These are phyloP conservation scores for Sanghuangporus weigelae DNA, from an alignment of 1,284 basidiomycete species.

Conservation along the genomic window DNA sequence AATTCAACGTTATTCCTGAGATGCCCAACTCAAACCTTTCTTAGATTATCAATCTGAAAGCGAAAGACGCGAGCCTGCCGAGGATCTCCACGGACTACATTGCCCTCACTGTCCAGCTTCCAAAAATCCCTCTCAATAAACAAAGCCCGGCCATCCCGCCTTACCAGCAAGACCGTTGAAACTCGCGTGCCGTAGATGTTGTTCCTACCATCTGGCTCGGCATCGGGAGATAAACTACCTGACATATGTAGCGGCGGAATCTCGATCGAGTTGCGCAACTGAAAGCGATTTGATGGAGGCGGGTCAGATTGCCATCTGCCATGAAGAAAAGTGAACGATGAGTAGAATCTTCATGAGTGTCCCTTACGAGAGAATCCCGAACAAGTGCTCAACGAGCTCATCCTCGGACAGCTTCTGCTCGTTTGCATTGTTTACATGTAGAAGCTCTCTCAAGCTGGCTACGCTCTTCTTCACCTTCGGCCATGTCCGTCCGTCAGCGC, in stretches of 20 bases:
- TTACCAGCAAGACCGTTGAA: constrained; percentile 66
- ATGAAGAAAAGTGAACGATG: not conserved
- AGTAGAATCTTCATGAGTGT: not conserved
- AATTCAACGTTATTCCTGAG: not conserved
- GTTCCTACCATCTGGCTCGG: constrained; percentile 10
- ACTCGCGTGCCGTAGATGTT: constrained; percentile 62
- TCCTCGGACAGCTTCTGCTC: constrained; percentile 30
- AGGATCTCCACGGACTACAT: constrained; percentile 2
- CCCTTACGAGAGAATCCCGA: constrained; percentile 54
- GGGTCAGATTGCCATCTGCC: constrained; percentile 1
- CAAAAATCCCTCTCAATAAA: constrained; percentile 74
- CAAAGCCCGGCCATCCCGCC: constrained; percentile 50
- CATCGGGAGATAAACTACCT: not conserved
- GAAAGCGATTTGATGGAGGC: constrained; percentile 13
- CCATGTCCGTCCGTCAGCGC: constrained; percentile 52
- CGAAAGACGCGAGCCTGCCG: constrained; percentile 1
- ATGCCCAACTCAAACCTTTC: not conserved
- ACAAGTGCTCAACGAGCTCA: constrained; percentile 50
- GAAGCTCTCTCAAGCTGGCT: constrained; percentile 37
- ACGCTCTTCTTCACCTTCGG: constrained; percentile 63
- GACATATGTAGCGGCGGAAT: constrained; percentile 14
- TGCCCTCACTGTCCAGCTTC: constrained; percentile 24
- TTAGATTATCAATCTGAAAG: not conserved
- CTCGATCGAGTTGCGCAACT: constrained; percentile 17
- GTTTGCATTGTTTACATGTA: constrained; percentile 19